Conservation (phyloP, 2,329 filamentous ascomycete genomes). For the Aureobasidium subglaciale region DNA sequence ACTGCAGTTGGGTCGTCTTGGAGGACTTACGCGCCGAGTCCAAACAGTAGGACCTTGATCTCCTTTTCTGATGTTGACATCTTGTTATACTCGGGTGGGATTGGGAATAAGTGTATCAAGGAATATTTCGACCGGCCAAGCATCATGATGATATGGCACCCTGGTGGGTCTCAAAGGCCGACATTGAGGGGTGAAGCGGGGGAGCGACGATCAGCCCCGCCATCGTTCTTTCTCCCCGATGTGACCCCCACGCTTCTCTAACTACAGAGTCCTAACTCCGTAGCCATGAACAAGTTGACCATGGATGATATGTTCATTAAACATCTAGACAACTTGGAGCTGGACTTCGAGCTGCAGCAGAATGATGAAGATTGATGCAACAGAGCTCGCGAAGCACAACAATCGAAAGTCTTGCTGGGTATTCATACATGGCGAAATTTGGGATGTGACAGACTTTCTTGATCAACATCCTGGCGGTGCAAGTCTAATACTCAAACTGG, state of each 20-base stretch:
- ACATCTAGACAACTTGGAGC: neutral
- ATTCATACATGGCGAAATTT: constrained; percentile 77
- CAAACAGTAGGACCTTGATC: constrained; percentile 42
- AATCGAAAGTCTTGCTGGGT: constrained; percentile 82
- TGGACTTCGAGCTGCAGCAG: neutral
- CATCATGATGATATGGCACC: neutral
- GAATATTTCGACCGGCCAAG: neutral
- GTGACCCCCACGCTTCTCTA: constrained; percentile 2
- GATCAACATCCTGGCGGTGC: constrained; percentile 75
- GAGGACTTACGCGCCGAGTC: constrained; percentile 45
- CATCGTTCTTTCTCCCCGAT: neutral
- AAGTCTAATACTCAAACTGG: constrained; percentile 40
- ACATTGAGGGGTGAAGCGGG: neutral
- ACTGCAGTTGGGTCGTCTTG: too few relatives aligned
- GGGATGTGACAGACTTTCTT: constrained; percentile 80
- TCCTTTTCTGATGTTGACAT: constrained; percentile 2
- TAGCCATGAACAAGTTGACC: too few relatives aligned
- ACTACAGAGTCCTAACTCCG: too few relatives aligned
- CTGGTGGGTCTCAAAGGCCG: neutral
- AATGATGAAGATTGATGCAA: neutral
- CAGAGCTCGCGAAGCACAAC: constrained; percentile 71
- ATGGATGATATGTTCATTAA: too few relatives aligned
- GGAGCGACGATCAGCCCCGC: neutral
- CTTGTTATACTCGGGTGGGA: neutral
- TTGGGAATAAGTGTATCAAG: neutral